Evolutionary conservation across 1,284 basidiomycete species (phyloP).

Genomic region (Pseudozyma sp.): DNA sequence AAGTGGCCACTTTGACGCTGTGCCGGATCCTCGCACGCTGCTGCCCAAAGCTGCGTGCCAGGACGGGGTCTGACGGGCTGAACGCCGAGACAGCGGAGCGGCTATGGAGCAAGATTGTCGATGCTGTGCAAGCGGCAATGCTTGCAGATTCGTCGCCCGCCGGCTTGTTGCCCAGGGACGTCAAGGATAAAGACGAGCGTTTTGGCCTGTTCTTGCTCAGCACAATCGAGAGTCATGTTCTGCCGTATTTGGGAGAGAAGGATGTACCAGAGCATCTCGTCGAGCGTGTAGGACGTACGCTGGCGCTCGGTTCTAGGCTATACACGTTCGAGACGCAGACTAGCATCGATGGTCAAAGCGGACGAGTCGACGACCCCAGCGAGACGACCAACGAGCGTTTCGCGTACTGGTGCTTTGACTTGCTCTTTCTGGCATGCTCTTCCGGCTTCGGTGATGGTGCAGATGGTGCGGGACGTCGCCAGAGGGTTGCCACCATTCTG

Average conservation of each 20-base stretch:
- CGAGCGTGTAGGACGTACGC: constrained; percentile 76
- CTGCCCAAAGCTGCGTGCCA: constrained; percentile 35
- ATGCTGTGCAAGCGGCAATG: constrained; percentile 82
- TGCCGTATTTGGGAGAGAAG: constrained; percentile 78
- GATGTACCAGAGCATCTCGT: constrained; percentile 81
- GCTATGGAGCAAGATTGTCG: constrained; percentile 87
- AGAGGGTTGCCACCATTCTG: constrained; percentile 16
- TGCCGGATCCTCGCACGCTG: constrained; percentile 34
- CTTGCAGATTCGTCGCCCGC: constrained; percentile 80
- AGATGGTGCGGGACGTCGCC: not conserved
- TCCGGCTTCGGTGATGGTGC: constrained; percentile 29
- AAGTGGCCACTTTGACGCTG: constrained; percentile 46
- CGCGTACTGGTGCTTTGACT: constrained; percentile 92
- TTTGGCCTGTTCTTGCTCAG: constrained; percentile 76
- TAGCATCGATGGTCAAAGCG: constrained; percentile 15
- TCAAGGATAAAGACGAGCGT: constrained; percentile 81
- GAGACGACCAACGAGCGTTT: constrained; percentile 81
- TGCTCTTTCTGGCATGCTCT: constrained; percentile 83
- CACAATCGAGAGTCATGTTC: constrained; percentile 78
- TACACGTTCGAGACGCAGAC: constrained; percentile 69
- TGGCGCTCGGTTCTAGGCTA: constrained; percentile 81
- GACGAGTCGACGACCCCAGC: constrained; percentile 45
- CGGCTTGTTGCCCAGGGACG: constrained; percentile 72
- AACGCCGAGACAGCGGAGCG: constrained; percentile 76
- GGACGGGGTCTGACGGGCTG: constrained; percentile 70